Evolutionary conservation across 2,329 filamentous ascomycete genomes (phyloP), one percentile per base, ranked within the genome.

Genomic region (Bertia moriformis): DNA sequence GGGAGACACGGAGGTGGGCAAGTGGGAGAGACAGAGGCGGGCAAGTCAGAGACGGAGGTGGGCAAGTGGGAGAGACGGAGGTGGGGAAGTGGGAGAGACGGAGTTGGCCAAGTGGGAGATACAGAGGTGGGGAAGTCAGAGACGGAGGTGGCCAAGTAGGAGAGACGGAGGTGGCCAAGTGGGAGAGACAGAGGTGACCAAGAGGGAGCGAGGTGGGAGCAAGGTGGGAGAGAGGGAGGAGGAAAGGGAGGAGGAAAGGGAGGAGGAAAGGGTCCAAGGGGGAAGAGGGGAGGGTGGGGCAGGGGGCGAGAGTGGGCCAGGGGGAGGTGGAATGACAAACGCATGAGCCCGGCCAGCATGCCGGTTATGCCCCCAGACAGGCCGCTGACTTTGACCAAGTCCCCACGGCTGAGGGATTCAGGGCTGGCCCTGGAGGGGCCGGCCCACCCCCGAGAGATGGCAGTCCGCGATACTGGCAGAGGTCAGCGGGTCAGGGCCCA

Each of bases 281-380:
- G n/a, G n/a, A n/a, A n/a, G n/a, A n/a, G n/a, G n/a, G n/a, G 30
- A 36, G 19, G 19, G 40, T 14, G 33, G 4, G 13, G 4, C n/a
- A 24, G 38, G 1, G 13, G 17, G n/a, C n/a, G n/a, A n/a, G n/a
- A n/a, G n/a, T n/a, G n/a, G 4, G 5, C 5, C 4, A 3, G 4
- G 29, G 18, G 3, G 19, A 19, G 2, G 17, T 14, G 2, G 3
- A 10, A 60, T 69, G 54, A 57, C n/a, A n/a, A n/a, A 73, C 71
- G 63, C 27, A 72, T 53, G 37, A 69, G 56, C 50, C 61, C 78
- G 52, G 55, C 79, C 53, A 66, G 66, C 55, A 79, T 59, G 30
- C 64, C 85, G 10, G 83, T 75, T 20, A 84, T 63, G 30, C 73
- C 77, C 18, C 86, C 85, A 30, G 82, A 80, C 19, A 85, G 53